These are phyloP conservation scores for Yarrowia sp. DNA, from an alignment of 805 yeast genomes.

Conservation along the genomic window DNA sequence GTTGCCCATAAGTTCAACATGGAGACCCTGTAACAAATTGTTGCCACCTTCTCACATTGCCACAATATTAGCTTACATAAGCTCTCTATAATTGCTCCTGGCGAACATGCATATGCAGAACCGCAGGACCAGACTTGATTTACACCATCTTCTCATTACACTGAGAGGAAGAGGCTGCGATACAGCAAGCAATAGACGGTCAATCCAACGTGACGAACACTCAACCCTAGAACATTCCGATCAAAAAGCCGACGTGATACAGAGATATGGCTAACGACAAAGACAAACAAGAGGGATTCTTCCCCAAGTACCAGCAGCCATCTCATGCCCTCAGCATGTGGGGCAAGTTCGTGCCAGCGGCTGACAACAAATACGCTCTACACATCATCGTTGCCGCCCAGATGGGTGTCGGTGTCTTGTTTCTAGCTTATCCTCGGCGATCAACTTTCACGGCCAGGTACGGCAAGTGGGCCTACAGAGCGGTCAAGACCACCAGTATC, in stretches of 20 bases:
- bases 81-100: constrained; percentile 14
- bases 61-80: not conserved
- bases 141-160: not conserved
- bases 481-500: not conserved
- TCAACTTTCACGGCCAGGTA: not conserved
- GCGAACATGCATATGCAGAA: constrained; percentile 4
- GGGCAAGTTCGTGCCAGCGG: constrained; percentile 74
- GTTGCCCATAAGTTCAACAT: no score
- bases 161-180: not conserved
- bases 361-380: constrained; percentile 57
- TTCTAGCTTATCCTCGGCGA: constrained; percentile 32
- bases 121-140: not conserved
- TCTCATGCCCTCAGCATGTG: constrained; percentile 57
- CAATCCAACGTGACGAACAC: not conserved
- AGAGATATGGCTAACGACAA: constrained; percentile 7
- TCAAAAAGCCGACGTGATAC: not conserved
- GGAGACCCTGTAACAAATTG: no score
- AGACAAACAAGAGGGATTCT: not conserved
- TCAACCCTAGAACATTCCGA: not conserved
- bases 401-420: constrained; percentile 45
- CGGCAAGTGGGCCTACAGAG: not conserved
- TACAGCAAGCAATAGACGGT: not conserved
- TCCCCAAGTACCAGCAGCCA: constrained; percentile 39
- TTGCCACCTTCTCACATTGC: no score
- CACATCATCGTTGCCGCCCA: constrained; percentile 53